A percentile compares a stretch with the other conserved stretches of the same genome.
Evolutionary conservation across 2,329 filamentous ascomycete species (phyloP).

Genomic region (Colletotrichum musae): DNA sequence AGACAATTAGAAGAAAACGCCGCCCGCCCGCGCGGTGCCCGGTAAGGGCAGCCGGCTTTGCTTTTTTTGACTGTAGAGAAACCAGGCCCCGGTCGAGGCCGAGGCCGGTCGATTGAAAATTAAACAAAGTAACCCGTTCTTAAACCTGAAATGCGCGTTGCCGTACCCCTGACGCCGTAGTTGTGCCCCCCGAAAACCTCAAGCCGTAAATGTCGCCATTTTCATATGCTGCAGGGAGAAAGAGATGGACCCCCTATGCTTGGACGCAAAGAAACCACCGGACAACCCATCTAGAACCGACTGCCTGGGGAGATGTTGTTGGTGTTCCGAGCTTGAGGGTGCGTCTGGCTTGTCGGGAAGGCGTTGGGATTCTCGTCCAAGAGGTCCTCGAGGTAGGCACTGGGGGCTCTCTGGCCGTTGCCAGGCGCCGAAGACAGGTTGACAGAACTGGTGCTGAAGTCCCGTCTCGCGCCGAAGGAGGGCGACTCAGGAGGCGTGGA

Average conservation of each 20-base stretch:
- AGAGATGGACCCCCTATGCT: neutral
- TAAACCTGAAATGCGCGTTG: conserved; percentile 27
- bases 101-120: conserved; percentile 10
- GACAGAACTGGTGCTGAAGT: conserved; percentile 76
- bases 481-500: conserved; percentile 78
- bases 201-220: conserved; percentile 31
- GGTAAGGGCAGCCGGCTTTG: conserved; percentile 12
- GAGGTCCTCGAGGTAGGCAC: conserved; percentile 90
- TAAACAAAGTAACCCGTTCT: conserved; percentile 31
- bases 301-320: conserved; percentile 25
- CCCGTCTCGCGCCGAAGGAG: conserved; percentile 60
- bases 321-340: conserved; percentile 41
- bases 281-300: conserved; percentile 13
- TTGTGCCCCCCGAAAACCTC: conserved; percentile 23
- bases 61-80: conserved; percentile 20
- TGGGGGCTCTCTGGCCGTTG: conserved; percentile 82
- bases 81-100: neutral
- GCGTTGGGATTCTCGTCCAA: conserved; percentile 79
- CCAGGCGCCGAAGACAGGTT: conserved; percentile 71
- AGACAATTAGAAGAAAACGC: conserved; percentile 16
- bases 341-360: conserved; percentile 62
- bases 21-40: conserved; percentile 17
- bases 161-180: conserved; percentile 36
- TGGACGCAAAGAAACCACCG: conserved; percentile 3
- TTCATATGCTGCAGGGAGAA: conserved; percentile 29